A percentile compares a stretch with the other conserved stretches of the same genome.
Conservation (phyloP, 208 protist species). For the Crithidia acanthocephali region DNA sequence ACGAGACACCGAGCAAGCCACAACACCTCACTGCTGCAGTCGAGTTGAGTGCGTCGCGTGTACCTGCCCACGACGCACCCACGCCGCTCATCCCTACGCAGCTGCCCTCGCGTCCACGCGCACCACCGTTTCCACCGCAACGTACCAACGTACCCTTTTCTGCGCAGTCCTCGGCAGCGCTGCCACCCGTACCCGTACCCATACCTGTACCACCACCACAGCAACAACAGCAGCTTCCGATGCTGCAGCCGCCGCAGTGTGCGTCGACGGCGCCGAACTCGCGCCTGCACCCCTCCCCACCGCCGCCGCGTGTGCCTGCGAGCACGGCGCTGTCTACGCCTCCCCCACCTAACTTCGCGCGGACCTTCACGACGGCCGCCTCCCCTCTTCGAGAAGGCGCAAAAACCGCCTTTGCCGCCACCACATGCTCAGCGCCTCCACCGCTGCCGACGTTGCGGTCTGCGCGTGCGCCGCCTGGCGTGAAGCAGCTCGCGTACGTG, state of each 20-base stretch:
- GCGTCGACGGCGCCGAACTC: background rate
- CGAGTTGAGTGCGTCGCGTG: background rate
- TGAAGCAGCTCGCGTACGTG: background rate
- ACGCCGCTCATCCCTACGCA: constrained; percentile 4
- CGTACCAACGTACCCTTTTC: too few species aligned
- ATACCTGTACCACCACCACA: background rate
- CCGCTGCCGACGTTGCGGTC: background rate
- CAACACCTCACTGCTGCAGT: background rate
- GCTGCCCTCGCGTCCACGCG: background rate
- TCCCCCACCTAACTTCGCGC: background rate
- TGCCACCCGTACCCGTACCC: background rate
- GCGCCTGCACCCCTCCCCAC: background rate
- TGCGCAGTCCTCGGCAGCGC: too few species aligned
- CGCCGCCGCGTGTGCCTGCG: background rate
- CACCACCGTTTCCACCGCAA: background rate
- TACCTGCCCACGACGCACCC: background rate
- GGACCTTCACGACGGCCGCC: constrained; percentile 1
- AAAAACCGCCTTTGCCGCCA: too few species aligned
- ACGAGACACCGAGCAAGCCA: background rate
- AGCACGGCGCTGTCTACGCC: background rate
- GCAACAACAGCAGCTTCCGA: background rate
- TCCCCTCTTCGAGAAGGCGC: background rate
- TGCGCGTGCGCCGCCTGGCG: background rate
- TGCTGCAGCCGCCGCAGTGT: constrained; percentile 5
- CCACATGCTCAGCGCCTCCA: background rate